Percentiles rank a stretch among this genome's conserved stretches.
These are phyloP conservation scores for Plasmodium vivax DNA, from an alignment of 169 alveolate genomes.

Conservation along the genomic window DNA sequence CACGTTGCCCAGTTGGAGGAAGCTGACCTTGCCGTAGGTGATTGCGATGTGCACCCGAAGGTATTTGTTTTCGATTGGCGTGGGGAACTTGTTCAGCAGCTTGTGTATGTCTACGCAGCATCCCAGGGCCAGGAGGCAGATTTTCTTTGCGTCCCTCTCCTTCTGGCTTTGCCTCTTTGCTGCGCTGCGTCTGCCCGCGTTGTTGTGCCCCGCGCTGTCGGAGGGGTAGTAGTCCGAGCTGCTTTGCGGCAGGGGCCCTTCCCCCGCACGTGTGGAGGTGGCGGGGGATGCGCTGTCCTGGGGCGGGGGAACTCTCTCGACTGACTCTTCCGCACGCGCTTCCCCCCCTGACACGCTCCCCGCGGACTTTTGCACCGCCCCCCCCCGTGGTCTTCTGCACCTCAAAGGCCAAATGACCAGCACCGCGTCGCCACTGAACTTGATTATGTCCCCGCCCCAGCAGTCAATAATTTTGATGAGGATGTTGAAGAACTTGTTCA, in stretches of 20 bases:
- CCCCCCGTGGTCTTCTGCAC: not conserved
- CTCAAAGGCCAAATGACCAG: slow-evolving; percentile 87
- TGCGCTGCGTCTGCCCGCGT: not conserved
- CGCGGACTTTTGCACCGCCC: not conserved
- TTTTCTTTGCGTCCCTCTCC: slow-evolving; percentile 34
- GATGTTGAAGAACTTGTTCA: slow-evolving; percentile 87
- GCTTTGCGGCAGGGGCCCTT: not conserved
- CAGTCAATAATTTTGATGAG: slow-evolving; percentile 83
- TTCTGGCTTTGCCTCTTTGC: not conserved
- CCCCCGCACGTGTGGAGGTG: too few relatives aligned
- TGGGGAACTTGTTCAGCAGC: slow-evolving; percentile 85
- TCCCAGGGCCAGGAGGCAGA: slow-evolving; percentile 78
- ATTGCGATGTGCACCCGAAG: slow-evolving; percentile 86
- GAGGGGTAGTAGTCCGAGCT: not conserved
- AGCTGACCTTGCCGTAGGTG: slow-evolving; percentile 84
- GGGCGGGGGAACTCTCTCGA: too few relatives aligned
- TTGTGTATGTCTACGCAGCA: slow-evolving; percentile 88
- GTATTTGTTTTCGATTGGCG: slow-evolving; percentile 79
- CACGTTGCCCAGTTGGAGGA: slow-evolving; percentile 85
- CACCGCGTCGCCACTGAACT: slow-evolving; percentile 91
- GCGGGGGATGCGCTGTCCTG: not conserved
- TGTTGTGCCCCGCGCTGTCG: not conserved
- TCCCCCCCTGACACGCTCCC: too few relatives aligned
- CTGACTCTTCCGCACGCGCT: not conserved
- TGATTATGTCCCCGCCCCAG: slow-evolving; percentile 92